These are phyloP conservation scores for Spirogloea muscicola DNA, from an alignment of 139 green algal genomes.

Conservation along the genomic window DNA sequence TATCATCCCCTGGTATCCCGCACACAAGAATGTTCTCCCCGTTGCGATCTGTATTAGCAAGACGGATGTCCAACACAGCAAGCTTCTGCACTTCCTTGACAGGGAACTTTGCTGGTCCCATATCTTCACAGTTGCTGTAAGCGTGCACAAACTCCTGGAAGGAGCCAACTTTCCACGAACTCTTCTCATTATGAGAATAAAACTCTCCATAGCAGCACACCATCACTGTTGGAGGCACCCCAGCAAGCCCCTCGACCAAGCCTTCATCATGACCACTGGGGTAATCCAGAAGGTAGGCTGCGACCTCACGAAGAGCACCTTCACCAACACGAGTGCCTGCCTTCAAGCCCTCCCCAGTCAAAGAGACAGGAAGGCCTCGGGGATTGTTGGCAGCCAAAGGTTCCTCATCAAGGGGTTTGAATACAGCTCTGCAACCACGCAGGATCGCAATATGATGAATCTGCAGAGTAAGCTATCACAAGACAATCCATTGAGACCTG, in stretches of 20 bases:
- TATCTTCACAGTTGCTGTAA: conserved; percentile 81
- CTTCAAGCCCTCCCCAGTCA: conserved; percentile 67
- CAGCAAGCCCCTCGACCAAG: conserved; percentile 72
- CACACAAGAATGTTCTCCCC: conserved; percentile 23
- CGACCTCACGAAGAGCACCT: conserved; percentile 61
- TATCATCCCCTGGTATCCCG: background rate
- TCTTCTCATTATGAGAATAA: background rate
- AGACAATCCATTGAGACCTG: too few relatives aligned
- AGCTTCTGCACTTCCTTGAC: conserved; percentile 85
- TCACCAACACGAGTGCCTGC: conserved; percentile 85
- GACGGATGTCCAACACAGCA: conserved; percentile 83
- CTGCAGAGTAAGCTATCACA: too few relatives aligned
- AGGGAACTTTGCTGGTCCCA: conserved; percentile 73
- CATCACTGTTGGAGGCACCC: conserved; percentile 82
- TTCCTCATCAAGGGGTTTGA: conserved; percentile 81
- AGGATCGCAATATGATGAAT: too few relatives aligned
- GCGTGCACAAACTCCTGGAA: conserved; percentile 85
- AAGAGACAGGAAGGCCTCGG: conserved; percentile 3
- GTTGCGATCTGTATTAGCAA: conserved; percentile 76
- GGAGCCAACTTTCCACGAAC: conserved; percentile 87
- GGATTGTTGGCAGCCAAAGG: conserved; percentile 69
- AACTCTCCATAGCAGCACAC: conserved; percentile 59
- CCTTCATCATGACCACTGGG: background rate
- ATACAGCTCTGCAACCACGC: conserved; percentile 57
- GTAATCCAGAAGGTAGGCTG: conserved; percentile 10